Evolutionary conservation across 805 yeast genomes (phyloP).

Genomic region (Starmerella floricola): DNA sequence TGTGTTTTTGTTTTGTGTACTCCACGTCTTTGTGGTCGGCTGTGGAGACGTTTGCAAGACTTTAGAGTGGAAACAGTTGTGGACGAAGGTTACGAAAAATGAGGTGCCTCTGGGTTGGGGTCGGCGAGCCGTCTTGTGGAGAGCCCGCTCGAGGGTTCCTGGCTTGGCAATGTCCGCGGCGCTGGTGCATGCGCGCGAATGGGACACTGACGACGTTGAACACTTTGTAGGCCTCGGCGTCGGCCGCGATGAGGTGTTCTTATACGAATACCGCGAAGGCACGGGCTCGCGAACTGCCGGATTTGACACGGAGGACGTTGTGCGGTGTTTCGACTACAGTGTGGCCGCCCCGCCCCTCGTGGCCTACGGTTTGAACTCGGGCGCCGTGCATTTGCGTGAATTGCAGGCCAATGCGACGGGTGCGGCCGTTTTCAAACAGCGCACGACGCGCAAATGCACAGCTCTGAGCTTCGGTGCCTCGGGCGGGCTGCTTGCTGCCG

Average conservation of each 20-base stretch:
- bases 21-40: no score
- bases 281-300: slow-evolving; percentile 17
- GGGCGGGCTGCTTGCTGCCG: slow-evolving; percentile 56
- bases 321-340: slow-evolving; percentile 43
- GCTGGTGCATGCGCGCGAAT: slow-evolving; percentile 44
- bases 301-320: slow-evolving; percentile 26
- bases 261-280: slow-evolving; percentile 30
- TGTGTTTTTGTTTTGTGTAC: no score
- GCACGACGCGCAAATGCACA: slow-evolving; percentile 64
- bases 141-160: no score
- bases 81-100: no score
- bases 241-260: slow-evolving; percentile 63
- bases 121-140: background rate
- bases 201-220: slow-evolving; percentile 49
- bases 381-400: slow-evolving; percentile 10
- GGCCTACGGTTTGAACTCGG: slow-evolving; percentile 43
- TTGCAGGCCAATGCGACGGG: slow-evolving; percentile 20
- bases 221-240: slow-evolving; percentile 60
- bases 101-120: background rate
- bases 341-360: slow-evolving; percentile 27
- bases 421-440: slow-evolving; percentile 31
- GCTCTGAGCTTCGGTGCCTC: slow-evolving; percentile 53
- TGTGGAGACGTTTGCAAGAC: no score
- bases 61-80: no score
- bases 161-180: slow-evolving; percentile 42